Percentiles rank a stretch among this genome's conserved stretches.
These are phyloP conservation scores for Tetrahymena borealis DNA, from an alignment of 73 alveolate genomes.

Conservation along the genomic window DNA sequence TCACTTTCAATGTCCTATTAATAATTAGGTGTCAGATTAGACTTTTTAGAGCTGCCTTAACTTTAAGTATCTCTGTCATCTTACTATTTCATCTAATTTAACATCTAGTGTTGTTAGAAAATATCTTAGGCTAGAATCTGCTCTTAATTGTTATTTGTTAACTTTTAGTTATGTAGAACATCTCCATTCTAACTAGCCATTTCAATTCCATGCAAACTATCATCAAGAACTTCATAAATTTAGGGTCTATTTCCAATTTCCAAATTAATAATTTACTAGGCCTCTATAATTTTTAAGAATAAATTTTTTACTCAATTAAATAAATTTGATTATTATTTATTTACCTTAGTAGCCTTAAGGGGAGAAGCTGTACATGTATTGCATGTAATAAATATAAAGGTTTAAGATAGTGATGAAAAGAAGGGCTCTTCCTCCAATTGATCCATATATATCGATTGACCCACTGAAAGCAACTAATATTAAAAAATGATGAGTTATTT, in stretches of 20 bases:
- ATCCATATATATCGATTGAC: not conserved
- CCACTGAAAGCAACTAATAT: not conserved
- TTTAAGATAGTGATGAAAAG: not conserved
- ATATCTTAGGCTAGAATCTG: not conserved
- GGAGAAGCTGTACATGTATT: not conserved
- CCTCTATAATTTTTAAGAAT: not conserved
- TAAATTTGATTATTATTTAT: not conserved
- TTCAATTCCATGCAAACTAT: not conserved
- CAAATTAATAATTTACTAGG: not conserved
- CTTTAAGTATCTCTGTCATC: not conserved
- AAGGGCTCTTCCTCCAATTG: not conserved
- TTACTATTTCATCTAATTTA: not conserved
- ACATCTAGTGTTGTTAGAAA: not conserved
- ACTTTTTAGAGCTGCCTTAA: not conserved
- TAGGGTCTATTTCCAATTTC: not conserved
- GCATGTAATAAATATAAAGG: not conserved
- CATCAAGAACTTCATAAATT: not conserved
- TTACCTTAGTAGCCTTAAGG: not conserved
- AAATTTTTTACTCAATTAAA: not conserved
- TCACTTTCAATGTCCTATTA: not conserved
- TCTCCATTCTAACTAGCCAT: not conserved
- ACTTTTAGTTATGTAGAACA: not conserved
- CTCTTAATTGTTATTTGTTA: not conserved
- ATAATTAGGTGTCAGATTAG: not conserved
- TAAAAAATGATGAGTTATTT: not conserved